phyloP scores from a whole-genome alignment of 225 moss, liverwort and hornwort species.

The Straminergon stramineum region DNA sequence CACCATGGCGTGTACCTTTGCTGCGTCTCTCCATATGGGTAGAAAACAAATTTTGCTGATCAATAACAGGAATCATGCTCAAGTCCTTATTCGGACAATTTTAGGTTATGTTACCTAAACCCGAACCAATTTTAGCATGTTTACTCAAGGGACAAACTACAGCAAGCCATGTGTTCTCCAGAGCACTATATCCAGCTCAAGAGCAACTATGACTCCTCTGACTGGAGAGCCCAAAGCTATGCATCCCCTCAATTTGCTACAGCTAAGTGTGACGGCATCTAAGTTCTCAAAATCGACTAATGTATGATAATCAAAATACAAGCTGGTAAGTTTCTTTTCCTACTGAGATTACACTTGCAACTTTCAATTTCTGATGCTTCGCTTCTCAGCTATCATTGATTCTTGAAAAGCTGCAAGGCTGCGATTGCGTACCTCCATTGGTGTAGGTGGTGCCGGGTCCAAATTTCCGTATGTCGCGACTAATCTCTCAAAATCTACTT shows the following conservation, averaged over 20 bases:
- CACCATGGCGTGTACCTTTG: background rate
- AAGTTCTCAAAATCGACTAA: background rate
- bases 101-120: background rate
- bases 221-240: background rate
- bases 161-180: background rate
- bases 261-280: background rate
- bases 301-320: slow-evolving; percentile 3
- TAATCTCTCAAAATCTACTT: slow-evolving; percentile 63
- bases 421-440: slow-evolving; percentile 61
- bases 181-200: background rate
- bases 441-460: slow-evolving; percentile 46
- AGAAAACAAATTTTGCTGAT: background rate
- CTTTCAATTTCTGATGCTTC: slow-evolving; percentile 34
- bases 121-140: background rate
- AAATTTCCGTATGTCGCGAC: slow-evolving; percentile 58
- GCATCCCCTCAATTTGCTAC: background rate
- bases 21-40: too few species aligned
- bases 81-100: background rate
- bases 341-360: background rate
- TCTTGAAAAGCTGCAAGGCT: slow-evolving; percentile 62
- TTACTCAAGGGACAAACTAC: background rate
- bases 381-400: slow-evolving; percentile 63
- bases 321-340: background rate
- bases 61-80: background rate
- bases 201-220: background rate